Percentiles rank a stretch among this genome's conserved stretches.
These are phyloP conservation scores for Aspergillus olivimuriae DNA, from an alignment of 495 filamentous ascomycete species.

Conservation along the genomic window DNA sequence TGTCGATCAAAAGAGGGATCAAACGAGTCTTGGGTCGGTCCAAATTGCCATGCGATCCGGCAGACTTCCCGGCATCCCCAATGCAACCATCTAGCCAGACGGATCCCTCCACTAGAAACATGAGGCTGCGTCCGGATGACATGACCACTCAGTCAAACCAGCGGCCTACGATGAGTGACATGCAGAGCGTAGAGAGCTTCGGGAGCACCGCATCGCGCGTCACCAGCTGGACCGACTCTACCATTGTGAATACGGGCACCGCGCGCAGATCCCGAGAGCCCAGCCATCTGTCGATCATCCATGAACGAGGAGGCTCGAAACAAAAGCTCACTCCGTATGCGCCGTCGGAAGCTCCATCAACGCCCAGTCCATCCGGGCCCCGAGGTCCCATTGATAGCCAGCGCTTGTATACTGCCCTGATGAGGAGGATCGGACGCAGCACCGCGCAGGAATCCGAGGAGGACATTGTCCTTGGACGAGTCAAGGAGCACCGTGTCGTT, in stretches of 20 bases:
- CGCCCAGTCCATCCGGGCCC: slow-evolving; percentile 7
- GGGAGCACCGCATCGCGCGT: slow-evolving; percentile 58
- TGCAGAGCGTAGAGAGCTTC: slow-evolving; percentile 41
- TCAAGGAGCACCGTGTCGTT: slow-evolving; percentile 25
- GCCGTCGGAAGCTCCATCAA: background rate
- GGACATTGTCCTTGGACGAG: slow-evolving; percentile 25
- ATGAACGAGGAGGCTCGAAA: slow-evolving; percentile 51
- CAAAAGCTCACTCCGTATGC: slow-evolving; percentile 21
- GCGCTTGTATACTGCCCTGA: slow-evolving; percentile 66
- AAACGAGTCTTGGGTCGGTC: slow-evolving; percentile 52
- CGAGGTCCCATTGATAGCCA: slow-evolving; percentile 49
- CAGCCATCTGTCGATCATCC: slow-evolving; percentile 59
- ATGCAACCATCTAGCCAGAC: no score
- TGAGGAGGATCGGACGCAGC: slow-evolving; percentile 52
- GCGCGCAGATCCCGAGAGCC: slow-evolving; percentile 34
- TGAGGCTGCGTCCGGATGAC: no score
- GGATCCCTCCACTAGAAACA: background rate
- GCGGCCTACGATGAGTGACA: slow-evolving; percentile 7
- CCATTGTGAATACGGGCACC: slow-evolving; percentile 41
- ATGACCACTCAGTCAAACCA: slow-evolving; percentile 33
- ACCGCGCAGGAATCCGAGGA: slow-evolving; percentile 21
- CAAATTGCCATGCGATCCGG: slow-evolving; percentile 34
- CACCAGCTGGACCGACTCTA: slow-evolving; percentile 72
- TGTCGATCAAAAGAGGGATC: slow-evolving; percentile 54
- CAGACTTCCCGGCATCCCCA: slow-evolving; percentile 46